Percentiles rank a stretch among this genome's conserved stretches.
Conservation (phyloP, 805 yeast genomes). For the Zygosaccharomyces rouxii region DNA sequence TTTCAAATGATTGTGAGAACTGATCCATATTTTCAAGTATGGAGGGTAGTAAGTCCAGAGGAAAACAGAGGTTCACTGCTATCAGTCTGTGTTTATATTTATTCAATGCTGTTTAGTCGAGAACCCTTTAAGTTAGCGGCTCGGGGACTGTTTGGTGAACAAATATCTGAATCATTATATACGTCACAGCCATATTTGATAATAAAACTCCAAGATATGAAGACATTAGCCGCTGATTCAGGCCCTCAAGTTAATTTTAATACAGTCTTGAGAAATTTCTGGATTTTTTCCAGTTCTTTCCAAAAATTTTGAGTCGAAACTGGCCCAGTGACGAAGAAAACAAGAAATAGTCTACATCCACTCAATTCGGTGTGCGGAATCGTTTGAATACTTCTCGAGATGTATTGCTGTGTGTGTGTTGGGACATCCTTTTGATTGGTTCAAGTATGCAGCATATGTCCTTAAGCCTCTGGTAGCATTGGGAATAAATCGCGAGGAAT, state of each 20-base stretch:
- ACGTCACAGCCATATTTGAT: background rate
- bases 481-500: too few species aligned
- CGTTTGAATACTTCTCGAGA: too few species aligned
- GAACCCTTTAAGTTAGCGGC: conserved; percentile 5
- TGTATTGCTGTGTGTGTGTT: too few species aligned
- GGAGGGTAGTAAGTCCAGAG: too few species aligned
- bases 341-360: background rate
- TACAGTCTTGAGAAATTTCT: background rate
- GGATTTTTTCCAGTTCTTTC: background rate
- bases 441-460: too few species aligned
- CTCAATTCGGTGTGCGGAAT: background rate
- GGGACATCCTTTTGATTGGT: too few species aligned
- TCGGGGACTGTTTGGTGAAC: background rate
- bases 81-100: background rate
- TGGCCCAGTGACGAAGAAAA: background rate
- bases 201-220: background rate
- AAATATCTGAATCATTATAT: background rate
- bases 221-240: background rate
- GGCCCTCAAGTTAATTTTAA: background rate
- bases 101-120: background rate
- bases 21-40: background rate
- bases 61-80: too few species aligned
- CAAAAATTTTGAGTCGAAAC: background rate
- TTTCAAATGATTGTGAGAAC: background rate
- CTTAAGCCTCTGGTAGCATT: too few species aligned